Base-by-base conservation (phyloP, 2,329 filamentous ascomycete genomes). In the Colletotrichum simmondsii region DNA sequence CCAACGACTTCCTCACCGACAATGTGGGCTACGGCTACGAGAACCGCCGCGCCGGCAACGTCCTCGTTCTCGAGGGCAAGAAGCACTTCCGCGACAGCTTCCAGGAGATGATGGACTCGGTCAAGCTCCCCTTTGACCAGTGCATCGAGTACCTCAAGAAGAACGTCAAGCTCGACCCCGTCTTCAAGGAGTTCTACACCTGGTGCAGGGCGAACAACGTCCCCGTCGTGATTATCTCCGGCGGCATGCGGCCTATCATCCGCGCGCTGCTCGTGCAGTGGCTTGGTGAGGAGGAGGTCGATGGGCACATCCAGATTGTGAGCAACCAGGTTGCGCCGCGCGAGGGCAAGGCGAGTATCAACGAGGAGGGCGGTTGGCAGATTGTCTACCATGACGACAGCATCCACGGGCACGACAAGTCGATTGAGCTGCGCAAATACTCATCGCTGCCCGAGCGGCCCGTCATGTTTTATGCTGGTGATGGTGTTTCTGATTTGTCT, bases 401-500 rank as follows among this genome's bases (percentile, higher is more conserved):
- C 80, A 89, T 92, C 71, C 97, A 97, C 78, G 97, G 97, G n/a
- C 97, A 99, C 81, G 96, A 99, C 88, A 99, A 99, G 90, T 95
- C 93, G 30, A 87, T 96, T 66, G 94, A 97, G 81, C 95, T 99
- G 78, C 91, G 94, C 76, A 95, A 95, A 64, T 98, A 98, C 84
- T 92, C 93, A 2, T 87, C 91, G 30, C 87, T 97, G 56, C 91
- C 94, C 0, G 87, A 86, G 37, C 89, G 95, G 54, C 97, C 97
- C 2, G 92, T 91, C 52, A 90, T 98, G 85, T 95, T 98, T 82
- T 99, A 99, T 79, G 96, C 97, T 37, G 97, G 97, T 71, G 96
- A 98, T 78, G 96, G 96, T 61, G 95, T 98, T 5, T 97, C 94
- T 3, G 96, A 98, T 81, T 87, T 98, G 65, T 97, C 94, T 30